Evolutionary conservation across 345 rosid genomes (phyloP).

Genomic region (Lenwebbia sp.): DNA sequence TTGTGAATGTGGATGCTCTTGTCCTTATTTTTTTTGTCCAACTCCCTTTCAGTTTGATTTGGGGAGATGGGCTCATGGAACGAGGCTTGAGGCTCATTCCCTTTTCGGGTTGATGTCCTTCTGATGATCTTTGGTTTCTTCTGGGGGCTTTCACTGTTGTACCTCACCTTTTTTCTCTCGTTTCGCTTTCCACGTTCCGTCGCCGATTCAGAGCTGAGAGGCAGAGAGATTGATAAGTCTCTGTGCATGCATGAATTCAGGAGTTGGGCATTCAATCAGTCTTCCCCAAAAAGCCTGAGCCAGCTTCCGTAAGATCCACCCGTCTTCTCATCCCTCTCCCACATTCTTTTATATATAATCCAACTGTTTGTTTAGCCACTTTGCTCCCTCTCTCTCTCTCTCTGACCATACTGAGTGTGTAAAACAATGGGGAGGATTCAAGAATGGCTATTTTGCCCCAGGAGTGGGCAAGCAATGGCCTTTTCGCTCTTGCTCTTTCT

Average conservation of each 20-base stretch:
- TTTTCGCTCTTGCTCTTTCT: not conserved
- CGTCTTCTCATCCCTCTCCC: not conserved
- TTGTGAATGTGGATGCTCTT: not conserved
- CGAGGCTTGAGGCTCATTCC: not conserved
- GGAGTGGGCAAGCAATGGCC: not conserved
- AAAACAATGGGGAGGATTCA: not conserved
- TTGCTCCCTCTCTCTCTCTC: not conserved
- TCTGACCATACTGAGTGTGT: not conserved
- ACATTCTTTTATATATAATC: slow-evolving; percentile 1
- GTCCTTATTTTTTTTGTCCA: not conserved
- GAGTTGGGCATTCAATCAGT: not conserved
- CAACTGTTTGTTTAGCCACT: not conserved
- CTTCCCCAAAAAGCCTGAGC: not conserved
- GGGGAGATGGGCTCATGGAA: not conserved
- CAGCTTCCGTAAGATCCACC: not conserved
- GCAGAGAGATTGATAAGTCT: not conserved
- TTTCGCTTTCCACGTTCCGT: not conserved
- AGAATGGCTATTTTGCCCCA: not conserved
- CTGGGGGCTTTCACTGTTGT: not conserved
- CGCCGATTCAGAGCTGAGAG: not conserved
- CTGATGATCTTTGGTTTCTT: not conserved
- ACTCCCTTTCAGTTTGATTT: not conserved
- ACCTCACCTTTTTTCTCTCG: not conserved
- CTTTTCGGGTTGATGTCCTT: not conserved
- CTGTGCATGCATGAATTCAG: not conserved